These are phyloP conservation scores for Mallotus japonicus DNA, from an alignment of 441 rosid species.

Conservation along the genomic window DNA sequence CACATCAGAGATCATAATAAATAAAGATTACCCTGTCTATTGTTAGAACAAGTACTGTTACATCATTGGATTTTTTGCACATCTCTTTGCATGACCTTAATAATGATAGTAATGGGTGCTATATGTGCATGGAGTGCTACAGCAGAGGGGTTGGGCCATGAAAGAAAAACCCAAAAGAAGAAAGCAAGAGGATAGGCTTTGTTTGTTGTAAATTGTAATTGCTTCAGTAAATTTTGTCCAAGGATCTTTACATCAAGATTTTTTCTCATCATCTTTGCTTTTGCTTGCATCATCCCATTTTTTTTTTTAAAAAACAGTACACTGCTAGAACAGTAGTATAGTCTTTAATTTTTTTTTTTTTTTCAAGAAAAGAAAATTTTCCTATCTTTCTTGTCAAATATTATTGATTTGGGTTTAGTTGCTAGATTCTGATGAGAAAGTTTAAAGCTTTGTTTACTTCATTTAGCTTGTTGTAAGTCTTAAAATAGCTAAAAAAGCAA, in stretches of 20 bases:
- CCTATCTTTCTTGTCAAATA: not conserved
- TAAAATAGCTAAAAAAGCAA: slow-evolving; percentile 35
- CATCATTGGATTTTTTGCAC: not conserved
- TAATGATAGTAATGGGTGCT: too few relatives aligned
- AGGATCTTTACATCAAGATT: slow-evolving; percentile 40
- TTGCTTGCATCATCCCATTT: slow-evolving; percentile 42
- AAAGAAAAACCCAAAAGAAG: slow-evolving; percentile 4
- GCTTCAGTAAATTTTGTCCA: slow-evolving; percentile 32
- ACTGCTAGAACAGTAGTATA: slow-evolving; percentile 28
- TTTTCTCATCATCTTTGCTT: slow-evolving; percentile 32
- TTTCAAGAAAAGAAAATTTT: not conserved
- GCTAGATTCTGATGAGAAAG: slow-evolving; percentile 35
- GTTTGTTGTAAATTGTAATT: not conserved
- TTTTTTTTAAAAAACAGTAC: slow-evolving; percentile 24
- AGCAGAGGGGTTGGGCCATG: not conserved
- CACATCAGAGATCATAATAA: too few relatives aligned
- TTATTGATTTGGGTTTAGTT: slow-evolving; percentile 3
- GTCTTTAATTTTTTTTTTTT: not conserved
- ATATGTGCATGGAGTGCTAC: too few relatives aligned
- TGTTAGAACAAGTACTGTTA: not conserved
- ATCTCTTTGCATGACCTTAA: too few relatives aligned
- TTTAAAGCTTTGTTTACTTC: slow-evolving; percentile 19
- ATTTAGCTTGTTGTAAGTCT: slow-evolving; percentile 20
- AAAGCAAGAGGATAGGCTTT: not conserved
- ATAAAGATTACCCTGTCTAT: not conserved